Evolutionary conservation across 23 red algal species (phyloP).

Genomic region (Gracilaria gracilis): DNA sequence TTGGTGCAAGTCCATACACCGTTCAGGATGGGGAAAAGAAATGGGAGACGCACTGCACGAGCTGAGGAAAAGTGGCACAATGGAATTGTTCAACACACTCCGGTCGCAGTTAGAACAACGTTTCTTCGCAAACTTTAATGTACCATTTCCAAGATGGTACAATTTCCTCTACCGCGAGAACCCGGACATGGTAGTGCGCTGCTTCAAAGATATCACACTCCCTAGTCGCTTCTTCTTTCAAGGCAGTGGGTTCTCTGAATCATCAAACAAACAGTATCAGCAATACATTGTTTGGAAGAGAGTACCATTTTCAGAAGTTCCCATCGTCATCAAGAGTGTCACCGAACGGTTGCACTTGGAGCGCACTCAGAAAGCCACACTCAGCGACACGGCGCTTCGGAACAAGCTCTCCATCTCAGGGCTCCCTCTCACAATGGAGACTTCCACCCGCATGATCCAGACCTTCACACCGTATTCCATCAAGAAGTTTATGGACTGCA

Average conservation of each 20-base stretch:
- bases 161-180: constrained; percentile 10
- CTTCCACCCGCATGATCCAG: background rate
- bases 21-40: background rate
- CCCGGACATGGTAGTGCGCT: background rate
- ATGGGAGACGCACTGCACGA: background rate
- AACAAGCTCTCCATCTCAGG: background rate
- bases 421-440: background rate
- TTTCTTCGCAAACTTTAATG: background rate
- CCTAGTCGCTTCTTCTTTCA: constrained; percentile 4
- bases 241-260: too few relatives aligned
- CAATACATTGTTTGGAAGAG: too few relatives aligned
- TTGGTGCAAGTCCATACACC: background rate
- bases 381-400: background rate
- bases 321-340: background rate
- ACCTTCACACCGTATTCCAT: too few relatives aligned
- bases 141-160: background rate
- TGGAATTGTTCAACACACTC: background rate
- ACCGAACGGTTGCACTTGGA: background rate
- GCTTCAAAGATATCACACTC: background rate
- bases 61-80: background rate
- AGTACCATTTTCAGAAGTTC: background rate
- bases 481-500: too few relatives aligned
- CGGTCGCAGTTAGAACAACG: background rate
- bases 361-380: background rate
- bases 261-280: too few relatives aligned